Evolutionary conservation across 495 filamentous ascomycete genomes (phyloP).

Genomic region (Evernia prunastri): DNA sequence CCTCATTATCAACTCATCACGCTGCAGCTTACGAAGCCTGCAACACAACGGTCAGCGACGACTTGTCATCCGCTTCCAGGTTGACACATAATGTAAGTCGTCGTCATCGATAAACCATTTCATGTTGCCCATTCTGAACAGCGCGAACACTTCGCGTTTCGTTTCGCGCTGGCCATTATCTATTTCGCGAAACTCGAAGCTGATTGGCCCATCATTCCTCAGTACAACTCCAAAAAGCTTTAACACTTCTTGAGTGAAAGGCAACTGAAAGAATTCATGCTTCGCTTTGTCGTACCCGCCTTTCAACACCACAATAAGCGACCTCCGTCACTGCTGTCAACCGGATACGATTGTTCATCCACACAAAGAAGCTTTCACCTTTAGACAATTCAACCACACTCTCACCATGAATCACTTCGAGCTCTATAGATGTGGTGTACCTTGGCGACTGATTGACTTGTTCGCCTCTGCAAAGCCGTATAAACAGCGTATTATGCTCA

Average conservation of each 20-base stretch:
- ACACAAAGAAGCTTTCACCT: neutral
- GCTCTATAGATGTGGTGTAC: neutral
- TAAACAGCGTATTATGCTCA: neutral
- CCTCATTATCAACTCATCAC: neutral
- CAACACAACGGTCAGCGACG: neutral
- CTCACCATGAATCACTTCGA: neutral
- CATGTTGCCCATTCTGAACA: too few species aligned
- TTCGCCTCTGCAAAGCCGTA: too few species aligned
- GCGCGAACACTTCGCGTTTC: too few species aligned
- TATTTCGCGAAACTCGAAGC: too few species aligned
- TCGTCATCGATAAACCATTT: neutral
- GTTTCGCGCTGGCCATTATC: neutral
- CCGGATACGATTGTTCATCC: neutral
- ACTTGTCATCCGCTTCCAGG: neutral
- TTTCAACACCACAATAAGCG: neutral
- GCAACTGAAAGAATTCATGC: neutral
- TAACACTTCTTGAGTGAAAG: neutral
- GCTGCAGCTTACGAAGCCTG: neutral
- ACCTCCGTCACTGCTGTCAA: neutral
- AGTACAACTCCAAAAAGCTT: neutral
- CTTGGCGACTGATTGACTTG: fast-evolving
- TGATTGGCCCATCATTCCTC: too few species aligned
- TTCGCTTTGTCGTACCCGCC: neutral
- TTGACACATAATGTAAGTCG: neutral
- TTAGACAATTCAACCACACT: neutral